Conservation (phyloP, 192 early-diverging fungal genomes). For the Gaertneriomyces semiglobifer region DNA sequence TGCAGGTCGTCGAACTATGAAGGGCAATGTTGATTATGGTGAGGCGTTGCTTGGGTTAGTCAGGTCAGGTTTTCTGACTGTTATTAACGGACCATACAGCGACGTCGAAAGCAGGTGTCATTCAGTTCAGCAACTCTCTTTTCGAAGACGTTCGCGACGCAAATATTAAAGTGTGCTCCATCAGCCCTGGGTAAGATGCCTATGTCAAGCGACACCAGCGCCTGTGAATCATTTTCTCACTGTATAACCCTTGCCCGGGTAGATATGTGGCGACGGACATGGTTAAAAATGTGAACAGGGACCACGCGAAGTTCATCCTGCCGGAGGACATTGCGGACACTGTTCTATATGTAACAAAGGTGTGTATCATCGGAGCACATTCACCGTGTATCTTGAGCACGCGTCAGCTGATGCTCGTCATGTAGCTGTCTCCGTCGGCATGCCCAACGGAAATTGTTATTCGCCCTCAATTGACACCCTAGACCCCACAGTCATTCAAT, state of each 20-base stretch:
- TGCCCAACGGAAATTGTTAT: too few relatives aligned
- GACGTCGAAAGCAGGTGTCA: conserved; percentile 11
- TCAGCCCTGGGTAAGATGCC: conserved; percentile 10
- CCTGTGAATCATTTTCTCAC: not conserved
- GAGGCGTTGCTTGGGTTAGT: not conserved
- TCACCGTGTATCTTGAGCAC: too few relatives aligned
- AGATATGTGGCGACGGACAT: conserved; percentile 12
- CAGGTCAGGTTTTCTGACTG: not conserved
- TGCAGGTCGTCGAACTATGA: conserved; percentile 4
- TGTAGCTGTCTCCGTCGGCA: too few relatives aligned
- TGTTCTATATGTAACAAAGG: conserved; percentile 12
- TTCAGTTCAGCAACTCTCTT: conserved; percentile 1
- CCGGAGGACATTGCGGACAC: conserved; percentile 8
- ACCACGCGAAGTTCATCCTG: conserved; percentile 7
- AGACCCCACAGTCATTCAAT: too few relatives aligned
- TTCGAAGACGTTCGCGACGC: conserved; percentile 13
- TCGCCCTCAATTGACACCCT: too few relatives aligned
- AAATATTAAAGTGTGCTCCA: conserved; percentile 14
- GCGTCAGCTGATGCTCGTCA: too few relatives aligned
- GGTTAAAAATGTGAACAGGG: not conserved
- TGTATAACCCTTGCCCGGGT: not conserved
- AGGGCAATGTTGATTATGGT: not conserved
- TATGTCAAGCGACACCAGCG: not conserved
- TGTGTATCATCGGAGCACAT: not conserved
- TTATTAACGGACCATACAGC: not conserved